phyloP scores from a whole-genome alignment of 345 rosid species.

The Gossypium thurberi region DNA sequence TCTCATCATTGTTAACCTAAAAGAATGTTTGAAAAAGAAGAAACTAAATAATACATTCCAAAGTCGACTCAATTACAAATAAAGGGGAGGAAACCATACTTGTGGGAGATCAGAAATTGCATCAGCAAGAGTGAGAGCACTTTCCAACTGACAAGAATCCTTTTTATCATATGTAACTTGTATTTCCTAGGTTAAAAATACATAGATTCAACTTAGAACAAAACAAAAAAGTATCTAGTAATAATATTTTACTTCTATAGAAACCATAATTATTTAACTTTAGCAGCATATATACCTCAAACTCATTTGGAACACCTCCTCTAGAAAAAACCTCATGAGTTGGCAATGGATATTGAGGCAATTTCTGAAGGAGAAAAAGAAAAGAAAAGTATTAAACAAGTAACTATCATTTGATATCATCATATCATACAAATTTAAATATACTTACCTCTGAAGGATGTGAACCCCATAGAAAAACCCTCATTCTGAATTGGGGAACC shows the following conservation, averaged over 20 bases:
- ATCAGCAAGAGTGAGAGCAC: slow-evolving; percentile 33
- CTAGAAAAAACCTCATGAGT: slow-evolving; percentile 59
- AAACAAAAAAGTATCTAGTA: background rate
- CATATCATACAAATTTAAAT: background rate
- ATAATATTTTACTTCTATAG: background rate
- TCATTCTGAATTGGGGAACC: slow-evolving; percentile 64
- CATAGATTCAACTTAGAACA: background rate
- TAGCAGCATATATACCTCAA: slow-evolving; percentile 39
- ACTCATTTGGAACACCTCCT: slow-evolving; percentile 47
- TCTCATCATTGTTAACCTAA: slow-evolving; percentile 39
- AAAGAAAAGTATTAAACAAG: background rate
- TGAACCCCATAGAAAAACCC: slow-evolving; percentile 79
- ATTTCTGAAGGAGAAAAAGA: slow-evolving; percentile 25
- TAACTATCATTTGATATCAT: background rate
- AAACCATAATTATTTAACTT: too few relatives aligned
- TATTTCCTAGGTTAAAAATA: background rate
- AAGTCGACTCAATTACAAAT: background rate
- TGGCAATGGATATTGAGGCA: slow-evolving; percentile 75
- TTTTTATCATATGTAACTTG: background rate
- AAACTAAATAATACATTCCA: background rate
- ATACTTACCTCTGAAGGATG: slow-evolving; percentile 36
- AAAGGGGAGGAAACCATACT: slow-evolving; percentile 19
- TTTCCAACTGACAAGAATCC: slow-evolving; percentile 16
- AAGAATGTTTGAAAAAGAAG: background rate
- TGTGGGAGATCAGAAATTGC: slow-evolving; percentile 49